A percentile compares a stretch with the other conserved stretches of the same genome.
Conservation (phyloP, 257 asterid species). For the Lycium barbarum region DNA sequence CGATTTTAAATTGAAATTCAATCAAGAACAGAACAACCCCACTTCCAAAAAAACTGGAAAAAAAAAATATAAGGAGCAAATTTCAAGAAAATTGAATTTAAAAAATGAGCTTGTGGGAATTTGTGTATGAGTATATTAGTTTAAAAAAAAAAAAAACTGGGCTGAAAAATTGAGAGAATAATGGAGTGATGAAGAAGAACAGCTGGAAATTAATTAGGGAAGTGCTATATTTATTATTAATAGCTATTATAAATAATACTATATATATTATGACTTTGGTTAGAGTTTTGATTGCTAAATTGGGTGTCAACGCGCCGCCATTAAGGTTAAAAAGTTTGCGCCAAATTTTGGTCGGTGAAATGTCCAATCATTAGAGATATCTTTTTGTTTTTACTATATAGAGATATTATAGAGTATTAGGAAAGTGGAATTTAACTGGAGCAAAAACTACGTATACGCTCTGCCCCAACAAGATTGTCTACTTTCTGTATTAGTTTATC, state of each 20-base stretch:
- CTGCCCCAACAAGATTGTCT: no score
- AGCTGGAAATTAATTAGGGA: conserved; percentile 14
- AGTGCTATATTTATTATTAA: background rate
- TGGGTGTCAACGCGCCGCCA: conserved; percentile 34
- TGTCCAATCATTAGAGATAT: background rate
- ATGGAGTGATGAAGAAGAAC: conserved; percentile 9
- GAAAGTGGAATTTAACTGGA: background rate
- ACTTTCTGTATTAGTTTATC: no score
- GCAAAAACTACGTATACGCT: background rate
- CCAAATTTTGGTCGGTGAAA: conserved; percentile 34
- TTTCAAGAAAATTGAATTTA: background rate
- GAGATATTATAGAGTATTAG: background rate
- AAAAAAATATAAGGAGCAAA: background rate
- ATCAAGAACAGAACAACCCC: conserved; percentile 28
- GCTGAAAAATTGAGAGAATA: background rate
- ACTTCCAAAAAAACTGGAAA: conserved; percentile 30
- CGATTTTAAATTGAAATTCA: background rate
- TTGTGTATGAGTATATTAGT: background rate
- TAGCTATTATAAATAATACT: background rate
- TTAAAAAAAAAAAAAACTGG: background rate
- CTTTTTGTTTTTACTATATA: conserved; percentile 18
- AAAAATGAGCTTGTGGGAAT: background rate
- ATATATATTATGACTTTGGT: background rate
- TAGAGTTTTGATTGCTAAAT: background rate
- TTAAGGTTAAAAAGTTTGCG: conserved; percentile 43